Evolutionary conservation across 805 yeast species (phyloP), one percentile per base, ranked within the genome.

Genomic region (Tetrapisispora phaffii): DNA sequence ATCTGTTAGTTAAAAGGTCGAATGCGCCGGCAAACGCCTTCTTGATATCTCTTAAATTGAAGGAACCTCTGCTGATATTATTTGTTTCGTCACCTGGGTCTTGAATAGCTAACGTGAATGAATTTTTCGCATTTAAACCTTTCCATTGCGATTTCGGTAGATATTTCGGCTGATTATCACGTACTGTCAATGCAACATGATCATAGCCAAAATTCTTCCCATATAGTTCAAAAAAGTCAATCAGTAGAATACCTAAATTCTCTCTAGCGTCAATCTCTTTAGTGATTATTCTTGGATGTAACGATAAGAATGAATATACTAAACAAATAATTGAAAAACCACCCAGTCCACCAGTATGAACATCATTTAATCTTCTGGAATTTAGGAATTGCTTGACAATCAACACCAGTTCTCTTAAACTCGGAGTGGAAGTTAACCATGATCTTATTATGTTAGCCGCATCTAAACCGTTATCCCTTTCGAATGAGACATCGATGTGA

Each of bases 321-420:
- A 93, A 60, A 56, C 96, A 87, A 36, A 89, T 86, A n/a, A 86
- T 85, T 7, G 96, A 79, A 60, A 82, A 89, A 0, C 97, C 97
- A 34, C 98, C 97, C 6, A 90, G 67, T 0, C 97, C 97, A 44
- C 98, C 98, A 26, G 80, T 80, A 55, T 84, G 94, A 15, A 90
- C 97, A 50, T 86, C 84, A 58, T 89, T 87, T 50, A 90, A 68
- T 50, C 74, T 77, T 55, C 97, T 72, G 1, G 85, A 77, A 24
- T 87, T 71, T 39, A 90, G 70, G 57, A 89, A 90, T 59, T 86
- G 96, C 61, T 93, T 89, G 4, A 93, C 74, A 2, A 88, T 77
- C 39, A 93, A 68, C 1, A 84, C 95, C 43, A 90, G 63, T 57
- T 88, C 95, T 49, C 95, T 68, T 44, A 93, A 67, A 0, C 94